Evolutionary conservation across 352 stramenopile species (phyloP), one percentile per base, ranked within the genome.

Genomic region (Aphanomyces cochlioides): DNA sequence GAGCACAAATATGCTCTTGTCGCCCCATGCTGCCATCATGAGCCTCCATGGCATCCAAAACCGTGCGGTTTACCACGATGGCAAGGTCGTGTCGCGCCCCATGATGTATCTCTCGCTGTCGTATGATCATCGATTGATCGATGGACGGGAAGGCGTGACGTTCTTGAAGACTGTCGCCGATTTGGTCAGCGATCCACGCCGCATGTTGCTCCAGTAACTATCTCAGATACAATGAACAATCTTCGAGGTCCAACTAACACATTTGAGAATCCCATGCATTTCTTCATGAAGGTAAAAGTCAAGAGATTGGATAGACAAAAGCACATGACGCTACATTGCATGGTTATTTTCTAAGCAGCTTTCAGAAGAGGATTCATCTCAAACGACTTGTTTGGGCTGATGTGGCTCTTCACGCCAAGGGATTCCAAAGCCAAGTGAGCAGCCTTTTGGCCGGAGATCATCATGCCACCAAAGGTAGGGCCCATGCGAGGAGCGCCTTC

Each of bases 71-170:
- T 81, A 78, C 28, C 74, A 87, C 21, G 84, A 86, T 67, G 97
- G 97, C 60, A 87, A 99, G 77, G 84, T 99, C 50, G 93, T 98
- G 66, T 87, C 96, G 17, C 81, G 97, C 61, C 97, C 97, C n/a
- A 99, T 99, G 96, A 99, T 99, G 97, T 99, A 99, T 77, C 82
- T 99, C 53, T 98, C 97, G 54, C 86, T 99, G 54, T 99, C 97
- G 48, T 99, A 99, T 83, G 97, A 99, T 85, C 97, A 99, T 88
- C 90, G 97, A 74, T 90, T 99, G 74, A 99, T 99, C 75, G 97
- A 99, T 82, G 97, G 97, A 60, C 95, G 97, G 78, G 97, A 99
- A 84, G 96, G 93, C 69, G 97, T 99, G 64, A 99, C 96, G n/a
- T 98, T 99, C 85, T 87, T 99, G 69, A 99, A 99, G 83, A 98